phyloP scores from a whole-genome alignment of 2,329 filamentous ascomycete genomes.

The Botrytis cinerea region DNA sequence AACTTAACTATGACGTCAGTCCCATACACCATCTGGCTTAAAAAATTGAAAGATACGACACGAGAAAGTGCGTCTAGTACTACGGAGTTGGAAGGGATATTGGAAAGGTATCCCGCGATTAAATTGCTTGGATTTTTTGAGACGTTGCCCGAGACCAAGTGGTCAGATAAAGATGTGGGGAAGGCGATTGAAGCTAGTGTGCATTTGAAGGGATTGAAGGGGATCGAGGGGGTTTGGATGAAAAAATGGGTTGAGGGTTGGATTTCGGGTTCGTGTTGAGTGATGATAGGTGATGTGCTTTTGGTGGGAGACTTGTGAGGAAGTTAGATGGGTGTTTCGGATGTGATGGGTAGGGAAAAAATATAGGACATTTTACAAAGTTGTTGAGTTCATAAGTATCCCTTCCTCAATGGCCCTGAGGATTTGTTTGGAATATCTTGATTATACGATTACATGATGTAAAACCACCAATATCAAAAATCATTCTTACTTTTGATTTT shows the following conservation, averaged over 20 bases:
- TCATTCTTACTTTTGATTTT: background rate
- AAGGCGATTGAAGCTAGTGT: background rate
- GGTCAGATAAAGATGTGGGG: constrained; percentile 7
- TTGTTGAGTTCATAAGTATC: fast-evolving
- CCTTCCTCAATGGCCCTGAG: fast-evolving
- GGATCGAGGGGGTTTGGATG: constrained; percentile 11
- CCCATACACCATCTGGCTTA: background rate
- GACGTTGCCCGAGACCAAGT: background rate
- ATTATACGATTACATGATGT: background rate
- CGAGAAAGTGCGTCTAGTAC: background rate
- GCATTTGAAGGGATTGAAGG: background rate
- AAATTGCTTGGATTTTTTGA: constrained; percentile 15
- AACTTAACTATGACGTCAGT: background rate
- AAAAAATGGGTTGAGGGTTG: constrained; percentile 17
- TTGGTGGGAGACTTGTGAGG: background rate
- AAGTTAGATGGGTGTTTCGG: background rate
- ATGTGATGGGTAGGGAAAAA: background rate
- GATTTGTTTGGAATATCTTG: background rate
- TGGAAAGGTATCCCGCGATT: constrained; percentile 12
- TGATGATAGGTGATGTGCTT: background rate
- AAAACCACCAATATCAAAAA: background rate
- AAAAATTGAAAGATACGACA: constrained; percentile 2
- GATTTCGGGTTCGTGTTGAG: background rate
- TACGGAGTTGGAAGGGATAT: background rate
- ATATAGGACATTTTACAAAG: background rate